A percentile compares a stretch with the other conserved stretches of the same genome.
These are phyloP conservation scores for Lipomyces spencermartinsiae DNA, from an alignment of 805 yeast genomes.

Conservation along the genomic window DNA sequence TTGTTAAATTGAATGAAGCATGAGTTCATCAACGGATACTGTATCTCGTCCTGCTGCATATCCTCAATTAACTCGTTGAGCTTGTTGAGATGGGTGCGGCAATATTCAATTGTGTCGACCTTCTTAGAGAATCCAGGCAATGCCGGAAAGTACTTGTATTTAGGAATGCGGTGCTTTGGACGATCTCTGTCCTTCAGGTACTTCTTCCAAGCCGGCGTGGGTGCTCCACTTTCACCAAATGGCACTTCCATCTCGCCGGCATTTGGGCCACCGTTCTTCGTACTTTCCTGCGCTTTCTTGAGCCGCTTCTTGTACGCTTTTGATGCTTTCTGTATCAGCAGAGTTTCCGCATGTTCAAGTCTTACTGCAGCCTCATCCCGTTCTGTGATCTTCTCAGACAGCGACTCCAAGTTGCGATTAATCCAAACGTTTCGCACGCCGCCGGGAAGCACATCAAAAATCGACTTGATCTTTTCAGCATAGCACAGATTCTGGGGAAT, in stretches of 20 bases:
- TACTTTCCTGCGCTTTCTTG: neutral
- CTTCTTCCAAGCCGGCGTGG: constrained; percentile 41
- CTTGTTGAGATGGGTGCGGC: constrained; percentile 68
- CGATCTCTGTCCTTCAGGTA: constrained; percentile 69
- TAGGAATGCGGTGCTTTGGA: constrained; percentile 67
- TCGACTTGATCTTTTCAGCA: constrained; percentile 58
- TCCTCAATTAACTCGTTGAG: constrained; percentile 68
- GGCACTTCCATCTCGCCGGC: constrained; percentile 5
- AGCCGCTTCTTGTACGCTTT: constrained; percentile 33
- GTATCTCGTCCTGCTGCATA: constrained; percentile 64
- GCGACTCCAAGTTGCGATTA: constrained; percentile 53
- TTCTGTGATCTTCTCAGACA: constrained; percentile 46
- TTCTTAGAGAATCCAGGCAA: constrained; percentile 66
- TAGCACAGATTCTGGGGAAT: constrained; percentile 58
- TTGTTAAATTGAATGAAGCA: constrained; percentile 71
- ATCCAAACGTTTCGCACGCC: constrained; percentile 67
- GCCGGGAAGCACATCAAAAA: constrained; percentile 62
- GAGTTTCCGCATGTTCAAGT: constrained; percentile 52
- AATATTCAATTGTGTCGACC: constrained; percentile 81
- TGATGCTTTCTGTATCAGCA: constrained; percentile 47
- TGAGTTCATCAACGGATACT: constrained; percentile 69
- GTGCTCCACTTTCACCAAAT: constrained; percentile 19
- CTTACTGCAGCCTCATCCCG: constrained; percentile 44
- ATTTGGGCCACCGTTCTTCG: constrained; percentile 10
- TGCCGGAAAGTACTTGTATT: constrained; percentile 22